These are phyloP conservation scores for Solanum aculeatissimum DNA, from an alignment of 305 asterid genomes.

Conservation along the genomic window DNA sequence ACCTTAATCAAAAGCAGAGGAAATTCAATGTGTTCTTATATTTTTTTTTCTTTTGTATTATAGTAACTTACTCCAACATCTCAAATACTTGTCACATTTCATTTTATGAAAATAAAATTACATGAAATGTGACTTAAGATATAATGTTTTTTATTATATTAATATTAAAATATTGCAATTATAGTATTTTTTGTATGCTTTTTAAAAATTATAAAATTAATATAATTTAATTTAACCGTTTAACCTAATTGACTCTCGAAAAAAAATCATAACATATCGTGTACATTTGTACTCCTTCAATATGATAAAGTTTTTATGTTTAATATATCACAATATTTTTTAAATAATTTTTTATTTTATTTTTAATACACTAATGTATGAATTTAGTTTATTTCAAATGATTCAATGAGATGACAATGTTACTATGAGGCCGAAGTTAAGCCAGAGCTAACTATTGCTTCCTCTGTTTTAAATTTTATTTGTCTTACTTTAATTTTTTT, in stretches of 20 bases:
- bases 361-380: background rate
- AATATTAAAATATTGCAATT: too few species aligned
- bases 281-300: background rate
- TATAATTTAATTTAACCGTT: background rate
- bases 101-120: too few species aligned
- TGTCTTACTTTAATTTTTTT: too few species aligned
- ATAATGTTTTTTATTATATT: too few species aligned
- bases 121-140: too few species aligned
- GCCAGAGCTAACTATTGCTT: background rate
- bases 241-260: background rate
- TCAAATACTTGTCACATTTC: background rate
- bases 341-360: background rate
- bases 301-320: background rate
- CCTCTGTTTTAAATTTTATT: background rate
- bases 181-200: background rate
- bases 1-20: background rate
- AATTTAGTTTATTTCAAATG: background rate
- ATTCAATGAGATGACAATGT: background rate
- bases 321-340: background rate
- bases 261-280: too few species aligned
- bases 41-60: background rate
- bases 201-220: background rate
- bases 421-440: background rate
- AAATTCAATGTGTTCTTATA: background rate
- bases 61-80: background rate